phyloP scores from a whole-genome alignment of 179 eudicot genomes.

The Nepenthes alata region DNA sequence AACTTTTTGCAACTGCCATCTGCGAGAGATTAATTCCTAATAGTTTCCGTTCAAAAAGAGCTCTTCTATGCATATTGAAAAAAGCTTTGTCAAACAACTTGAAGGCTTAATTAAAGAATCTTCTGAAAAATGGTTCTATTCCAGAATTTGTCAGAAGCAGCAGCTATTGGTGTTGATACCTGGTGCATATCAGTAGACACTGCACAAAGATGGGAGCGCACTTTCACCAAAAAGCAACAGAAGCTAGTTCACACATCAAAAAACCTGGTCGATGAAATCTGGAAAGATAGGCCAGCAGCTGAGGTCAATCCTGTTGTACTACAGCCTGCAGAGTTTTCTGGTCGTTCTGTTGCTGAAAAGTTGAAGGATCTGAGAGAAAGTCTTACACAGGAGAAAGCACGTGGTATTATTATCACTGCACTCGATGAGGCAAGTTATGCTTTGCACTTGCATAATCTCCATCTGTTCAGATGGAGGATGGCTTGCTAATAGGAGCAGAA shows the following conservation, averaged over 20 bases:
- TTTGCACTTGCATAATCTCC: neutral
- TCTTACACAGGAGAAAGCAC: constrained; percentile 53
- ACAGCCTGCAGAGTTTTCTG: constrained; percentile 70
- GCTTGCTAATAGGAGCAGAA: neutral
- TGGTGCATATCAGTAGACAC: constrained; percentile 96
- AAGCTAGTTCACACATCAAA: constrained; percentile 53
- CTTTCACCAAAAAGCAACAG: constrained; percentile 62
- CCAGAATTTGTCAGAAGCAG: constrained; percentile 71
- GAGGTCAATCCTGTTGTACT: constrained; percentile 50
- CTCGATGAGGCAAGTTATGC: constrained; percentile 65
- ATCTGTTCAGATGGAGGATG: neutral
- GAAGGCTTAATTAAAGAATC: constrained; percentile 7
- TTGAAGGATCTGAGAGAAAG: constrained; percentile 61
- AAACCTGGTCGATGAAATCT: constrained; percentile 82
- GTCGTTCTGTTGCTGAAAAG: constrained; percentile 70
- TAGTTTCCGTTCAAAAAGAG: no score
- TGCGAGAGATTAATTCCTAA: no score
- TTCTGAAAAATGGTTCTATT: constrained; percentile 4
- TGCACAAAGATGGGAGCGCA: constrained; percentile 84
- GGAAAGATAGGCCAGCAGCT: constrained; percentile 65
- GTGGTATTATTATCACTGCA: constrained; percentile 55
- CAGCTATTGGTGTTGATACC: constrained; percentile 72
- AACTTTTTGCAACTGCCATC: no score
- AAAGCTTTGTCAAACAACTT: neutral
- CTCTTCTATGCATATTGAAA: neutral